Base-by-base conservation (phyloP, 2,329 filamentous ascomycete species). In the Dryadomyces quercivorus region DNA sequence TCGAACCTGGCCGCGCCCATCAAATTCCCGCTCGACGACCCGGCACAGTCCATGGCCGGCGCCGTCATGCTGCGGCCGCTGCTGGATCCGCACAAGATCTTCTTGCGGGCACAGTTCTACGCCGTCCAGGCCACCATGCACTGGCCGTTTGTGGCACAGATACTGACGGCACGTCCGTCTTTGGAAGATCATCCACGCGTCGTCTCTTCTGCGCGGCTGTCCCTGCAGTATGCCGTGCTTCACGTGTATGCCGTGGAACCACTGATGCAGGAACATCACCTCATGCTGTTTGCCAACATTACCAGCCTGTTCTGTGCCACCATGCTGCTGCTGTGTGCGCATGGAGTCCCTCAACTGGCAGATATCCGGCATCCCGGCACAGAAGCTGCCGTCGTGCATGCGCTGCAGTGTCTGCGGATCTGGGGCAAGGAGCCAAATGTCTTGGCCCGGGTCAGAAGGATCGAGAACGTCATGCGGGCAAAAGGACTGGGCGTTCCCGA, bases 71-170 rank as follows among this genome's bases (percentile, higher is more conserved):
- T 55, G 21, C 31, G 40, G 36, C 53, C 57, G 2, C 49, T 59
- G n/a, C 34, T 58, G 1, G 60, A 60, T 16, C 56, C 58, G 10
- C 53, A 51, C 22, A 57, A 58, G 50, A 18, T 38, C 3, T 59
- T 59, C 44, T 43, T 61, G 20, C 55, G 60, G 2, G 59, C 60
- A 2, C 60, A 61, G 49, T 58, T 59, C 36, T 60, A 59, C 45
- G 57, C 59, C 31, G 45, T 61, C 8, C 59, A 58, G 47, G 56
- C 60, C 9, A 59, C 58, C 3, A 43, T 61, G 21, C 54, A 57
- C 49, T 61, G 60, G 60, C 55, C 56, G 3, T 59, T 55, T 42
- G 60, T 61, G 7, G 58, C 60, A 34, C 59, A 57, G 4, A 50
- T 59, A 5, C 7, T 49, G 20, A 49, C 46, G 26, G 46, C 7